phyloP scores from a whole-genome alignment of 129 eudicot genomes.

The Centella asiatica region DNA sequence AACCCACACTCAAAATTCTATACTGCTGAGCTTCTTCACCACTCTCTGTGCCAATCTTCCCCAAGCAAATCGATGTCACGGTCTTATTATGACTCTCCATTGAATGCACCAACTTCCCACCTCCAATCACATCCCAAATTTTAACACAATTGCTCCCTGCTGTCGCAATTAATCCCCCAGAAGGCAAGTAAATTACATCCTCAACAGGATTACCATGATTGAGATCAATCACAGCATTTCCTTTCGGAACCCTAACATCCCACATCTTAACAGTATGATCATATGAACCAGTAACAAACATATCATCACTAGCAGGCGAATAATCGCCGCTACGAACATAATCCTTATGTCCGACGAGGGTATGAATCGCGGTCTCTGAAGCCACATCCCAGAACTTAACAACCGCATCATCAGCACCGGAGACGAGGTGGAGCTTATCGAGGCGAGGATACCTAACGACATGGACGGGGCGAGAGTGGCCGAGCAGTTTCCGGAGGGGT shows the following conservation, averaged over 20 bases:
- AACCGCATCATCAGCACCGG: constrained; percentile 76
- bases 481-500: constrained; percentile 45
- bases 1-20: constrained; percentile 73
- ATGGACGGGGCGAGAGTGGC: constrained; percentile 62
- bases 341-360: constrained; percentile 71
- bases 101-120: constrained; percentile 66
- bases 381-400: constrained; percentile 89
- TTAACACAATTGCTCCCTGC: constrained; percentile 84
- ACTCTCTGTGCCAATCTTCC: constrained; percentile 39
- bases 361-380: constrained; percentile 18
- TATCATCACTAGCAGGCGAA: constrained; percentile 62
- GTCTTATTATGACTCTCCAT: constrained; percentile 93
- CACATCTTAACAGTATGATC: constrained; percentile 79
- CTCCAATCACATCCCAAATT: constrained; percentile 93
- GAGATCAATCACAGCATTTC: constrained; percentile 36
- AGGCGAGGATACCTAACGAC: constrained; percentile 44
- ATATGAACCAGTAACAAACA: constrained; percentile 76
- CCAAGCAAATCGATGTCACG: constrained; percentile 68
- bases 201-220: constrained; percentile 90
- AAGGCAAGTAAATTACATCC: constrained; percentile 70
- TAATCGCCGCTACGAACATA: constrained; percentile 73
- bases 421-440: constrained; percentile 57
- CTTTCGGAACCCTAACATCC: constrained; percentile 67
- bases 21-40: constrained; percentile 46
- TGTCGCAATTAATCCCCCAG: constrained; percentile 78